phyloP scores from a whole-genome alignment of 306 rosid species.

The Leucaena leucocephala region DNA sequence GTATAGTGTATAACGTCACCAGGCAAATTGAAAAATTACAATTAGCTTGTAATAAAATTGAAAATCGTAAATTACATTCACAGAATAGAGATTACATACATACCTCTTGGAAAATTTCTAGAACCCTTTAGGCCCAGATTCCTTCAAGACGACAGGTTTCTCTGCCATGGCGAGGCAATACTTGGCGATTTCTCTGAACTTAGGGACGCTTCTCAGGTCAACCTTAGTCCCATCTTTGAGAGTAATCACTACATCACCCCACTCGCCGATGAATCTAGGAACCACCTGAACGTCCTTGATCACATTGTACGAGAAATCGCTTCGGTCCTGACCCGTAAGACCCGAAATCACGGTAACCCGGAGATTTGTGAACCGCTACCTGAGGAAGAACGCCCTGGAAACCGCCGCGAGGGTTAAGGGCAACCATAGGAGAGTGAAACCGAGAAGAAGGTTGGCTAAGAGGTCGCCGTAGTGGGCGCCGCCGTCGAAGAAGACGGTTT shows the following conservation, averaged over 20 bases:
- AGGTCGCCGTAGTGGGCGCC: constrained; percentile 95
- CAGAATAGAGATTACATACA: neutral
- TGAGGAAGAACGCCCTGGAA: constrained; percentile 61
- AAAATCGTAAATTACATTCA: neutral
- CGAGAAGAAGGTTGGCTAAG: constrained; percentile 63
- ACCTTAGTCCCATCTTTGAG: constrained; percentile 83
- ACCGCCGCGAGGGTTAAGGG: constrained; percentile 84
- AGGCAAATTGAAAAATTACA: neutral
- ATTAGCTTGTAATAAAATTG: neutral
- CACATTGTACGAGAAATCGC: constrained; percentile 76
- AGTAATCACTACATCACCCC: constrained; percentile 90
- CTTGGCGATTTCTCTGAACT: constrained; percentile 79
- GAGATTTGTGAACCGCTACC: constrained; percentile 90
- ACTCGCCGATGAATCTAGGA: constrained; percentile 87
- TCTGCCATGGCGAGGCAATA: constrained; percentile 75
- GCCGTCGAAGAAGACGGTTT: constrained; percentile 84
- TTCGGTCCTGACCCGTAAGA: constrained; percentile 77
- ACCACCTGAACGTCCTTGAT: constrained; percentile 92
- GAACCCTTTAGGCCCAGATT: constrained; percentile 65
- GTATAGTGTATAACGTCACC: neutral
- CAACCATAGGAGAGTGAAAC: constrained; percentile 83
- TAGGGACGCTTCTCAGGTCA: constrained; percentile 85
- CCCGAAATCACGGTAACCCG: constrained; percentile 89
- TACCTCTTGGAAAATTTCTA: constrained; percentile 35
- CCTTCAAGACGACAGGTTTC: constrained; percentile 42